Evolutionary conservation across 2,329 filamentous ascomycete genomes (phyloP), one percentile per base, ranked within the genome.

Genomic region (Akanthomyces lecanii): DNA sequence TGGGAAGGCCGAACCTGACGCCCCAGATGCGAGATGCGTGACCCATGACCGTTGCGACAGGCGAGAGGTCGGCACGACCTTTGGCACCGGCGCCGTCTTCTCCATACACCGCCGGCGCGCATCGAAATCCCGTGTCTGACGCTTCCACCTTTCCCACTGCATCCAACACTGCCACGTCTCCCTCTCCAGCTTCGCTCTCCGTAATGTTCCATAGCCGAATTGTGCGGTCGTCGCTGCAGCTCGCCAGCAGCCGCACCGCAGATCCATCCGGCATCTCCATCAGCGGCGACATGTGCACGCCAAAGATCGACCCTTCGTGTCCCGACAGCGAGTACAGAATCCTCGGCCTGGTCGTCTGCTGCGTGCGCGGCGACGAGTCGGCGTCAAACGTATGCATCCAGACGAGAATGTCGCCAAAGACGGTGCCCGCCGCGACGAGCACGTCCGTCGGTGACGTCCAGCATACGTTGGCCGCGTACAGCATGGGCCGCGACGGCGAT

Each of bases 271-370:
- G 65, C 25, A 76, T 67, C 7, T 66, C 65, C 23, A 88, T 74
- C 67, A 77, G 71, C 1, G 82, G 77, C 0, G 92, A 96, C 42
- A 98, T 89, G 38, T 87, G 82, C 2, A 99, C 90, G 1, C 92
- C 93, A 68, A 97, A 99, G 33, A 99, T 89, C 0, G 94, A 97
- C 0, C 95, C 95, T 70, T 97, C 92, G 70, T 99, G 95, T 0
- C 86, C 87, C 0, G 79, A 78, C 56, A 89, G 81, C 28, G 85
- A 79, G 63, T 78, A 81, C 4, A 86, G 74, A 23, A 85, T 74
- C 67, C 83, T 77, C 45, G 75, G 76, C 30, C 63, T 63, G 5
- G 65, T 59, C 18, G 66, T 54, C 47, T 30, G 6, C 51, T 62
- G 4, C 52, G 38, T 16, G 38, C 10, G 38, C 11, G 54, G 57